A percentile compares a stretch with the other conserved stretches of the same genome.
Conservation (phyloP, 257 asterid genomes). For the Eustoma russellianum region DNA sequence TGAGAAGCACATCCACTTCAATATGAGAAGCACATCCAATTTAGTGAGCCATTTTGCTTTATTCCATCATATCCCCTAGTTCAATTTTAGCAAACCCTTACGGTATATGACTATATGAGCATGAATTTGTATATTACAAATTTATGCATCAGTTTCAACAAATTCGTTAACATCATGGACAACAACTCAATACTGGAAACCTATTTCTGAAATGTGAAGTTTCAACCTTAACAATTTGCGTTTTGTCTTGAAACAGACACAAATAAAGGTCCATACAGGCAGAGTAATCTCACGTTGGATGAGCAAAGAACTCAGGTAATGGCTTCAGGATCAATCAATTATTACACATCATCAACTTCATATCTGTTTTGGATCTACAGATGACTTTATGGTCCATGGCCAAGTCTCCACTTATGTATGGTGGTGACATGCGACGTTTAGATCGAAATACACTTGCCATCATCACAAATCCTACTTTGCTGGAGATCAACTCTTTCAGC, state of each 20-base stretch:
- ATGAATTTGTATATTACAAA: no score
- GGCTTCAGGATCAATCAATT: background rate
- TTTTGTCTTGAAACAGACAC: conserved; percentile 35
- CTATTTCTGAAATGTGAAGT: no score
- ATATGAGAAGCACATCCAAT: no score
- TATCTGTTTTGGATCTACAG: conserved; percentile 27
- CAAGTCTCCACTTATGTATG: conserved; percentile 90
- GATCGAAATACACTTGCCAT: conserved; percentile 44
- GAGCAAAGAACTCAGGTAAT: conserved; percentile 83
- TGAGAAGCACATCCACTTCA: no score
- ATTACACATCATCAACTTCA: background rate
- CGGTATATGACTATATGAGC: no score
- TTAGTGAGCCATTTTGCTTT: no score
- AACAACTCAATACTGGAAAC: no score
- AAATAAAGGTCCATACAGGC: conserved; percentile 76
- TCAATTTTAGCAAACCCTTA: no score
- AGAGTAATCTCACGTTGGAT: conserved; percentile 39
- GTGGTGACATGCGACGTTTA: conserved; percentile 86
- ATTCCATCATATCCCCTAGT: no score
- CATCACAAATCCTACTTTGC: conserved; percentile 69
- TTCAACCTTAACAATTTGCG: background rate
- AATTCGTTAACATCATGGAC: no score
- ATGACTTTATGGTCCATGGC: conserved; percentile 92
- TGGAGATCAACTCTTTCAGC: conserved; percentile 80
- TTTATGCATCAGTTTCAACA: no score